Evolutionary conservation across 768 basidiomycete genomes (phyloP).

Genomic region (Kwoniella sp.): DNA sequence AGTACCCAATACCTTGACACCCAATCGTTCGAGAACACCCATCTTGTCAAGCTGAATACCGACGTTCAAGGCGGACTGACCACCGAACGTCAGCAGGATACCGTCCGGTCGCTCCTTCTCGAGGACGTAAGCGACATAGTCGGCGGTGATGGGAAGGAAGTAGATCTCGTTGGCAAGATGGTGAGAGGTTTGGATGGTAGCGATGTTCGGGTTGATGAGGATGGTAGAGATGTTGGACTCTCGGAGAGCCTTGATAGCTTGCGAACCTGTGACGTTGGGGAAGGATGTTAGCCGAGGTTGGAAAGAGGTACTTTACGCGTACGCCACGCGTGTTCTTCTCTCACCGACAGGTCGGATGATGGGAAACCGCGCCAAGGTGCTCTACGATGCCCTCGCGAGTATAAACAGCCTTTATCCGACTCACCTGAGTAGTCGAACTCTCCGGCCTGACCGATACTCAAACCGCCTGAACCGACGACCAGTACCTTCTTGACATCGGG

Average conservation of each 20-base stretch:
- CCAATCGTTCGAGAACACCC: slow-evolving; percentile 90
- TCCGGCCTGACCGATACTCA: slow-evolving; percentile 96
- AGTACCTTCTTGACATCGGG: slow-evolving; percentile 93
- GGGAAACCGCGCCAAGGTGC: too few species aligned
- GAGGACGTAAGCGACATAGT: slow-evolving; percentile 97
- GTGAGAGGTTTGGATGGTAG: slow-evolving; percentile 99
- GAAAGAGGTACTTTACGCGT: too few species aligned
- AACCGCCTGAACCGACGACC: slow-evolving; percentile 93
- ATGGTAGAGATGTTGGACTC: slow-evolving; percentile 94
- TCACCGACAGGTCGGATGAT: too few species aligned
- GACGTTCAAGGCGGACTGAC: slow-evolving; percentile 96
- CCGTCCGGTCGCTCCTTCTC: slow-evolving; percentile 99
- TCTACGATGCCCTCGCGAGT: neutral
- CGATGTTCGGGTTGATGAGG: slow-evolving; percentile 98
- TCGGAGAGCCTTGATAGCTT: slow-evolving; percentile 94
- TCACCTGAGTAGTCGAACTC: slow-evolving; percentile 96
- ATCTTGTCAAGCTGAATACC: slow-evolving; percentile 95
- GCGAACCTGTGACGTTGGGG: slow-evolving; percentile 65
- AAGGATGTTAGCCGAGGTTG: neutral
- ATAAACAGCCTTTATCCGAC: slow-evolving; percentile 16
- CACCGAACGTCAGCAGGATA: slow-evolving; percentile 94
- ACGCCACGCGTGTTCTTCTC: too few species aligned
- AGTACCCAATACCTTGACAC: slow-evolving; percentile 90
- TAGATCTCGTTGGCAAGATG: slow-evolving; percentile 95
- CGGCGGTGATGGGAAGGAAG: slow-evolving; percentile 92